Evolutionary conservation across 805 yeast genomes (phyloP), one percentile per base, ranked within the genome.

Genomic region (Starmerella kuoi): DNA sequence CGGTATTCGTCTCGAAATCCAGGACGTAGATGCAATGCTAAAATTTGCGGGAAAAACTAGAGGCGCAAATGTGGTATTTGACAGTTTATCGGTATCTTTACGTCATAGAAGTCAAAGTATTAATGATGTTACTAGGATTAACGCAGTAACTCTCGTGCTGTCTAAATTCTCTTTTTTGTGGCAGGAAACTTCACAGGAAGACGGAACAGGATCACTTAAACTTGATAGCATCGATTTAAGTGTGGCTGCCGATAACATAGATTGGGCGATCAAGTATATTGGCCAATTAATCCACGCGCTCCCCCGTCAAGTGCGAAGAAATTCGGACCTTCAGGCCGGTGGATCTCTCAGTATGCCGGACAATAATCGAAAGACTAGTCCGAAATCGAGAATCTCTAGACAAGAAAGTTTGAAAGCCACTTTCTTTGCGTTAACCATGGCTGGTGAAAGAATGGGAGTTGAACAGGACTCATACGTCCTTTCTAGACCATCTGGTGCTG

Each of bases 391-490:
- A 11, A 15, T 31, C n/a, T 30, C 44, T 3, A 27, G 17, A 22
- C 42, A 42, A 5, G 32, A 38, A 8, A 30, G 27, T 9, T 24
- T 46, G 6, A 28, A 27, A 17, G 42, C 46, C 14, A 37, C 45
- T 23, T 45, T 50, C 38, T 40, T 42, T 19, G 42, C 49, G 9
- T 25, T 50, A 17, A 45, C 54, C 2, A 39, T 39, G 42, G 76
- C 77, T 4, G 71, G 77, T 37, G 69, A 65, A 24, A 54, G 55
- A 20, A 70, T 60, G 52, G 69, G 70, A 24, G 72, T 86, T 33
- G 76, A 76, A 38, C 82, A 82, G 48, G 97, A 91, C 54, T 93
- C 97, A 0, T 76, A 83, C 5, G 95, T 86, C 17, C 70, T 88
- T 40, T 87, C 96, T 1, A 79, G 85, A 39, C 95, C 96, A 0